Evolutionary conservation across 2,329 filamentous ascomycete genomes (phyloP).

Genomic region (Talaromyces sp.): DNA sequence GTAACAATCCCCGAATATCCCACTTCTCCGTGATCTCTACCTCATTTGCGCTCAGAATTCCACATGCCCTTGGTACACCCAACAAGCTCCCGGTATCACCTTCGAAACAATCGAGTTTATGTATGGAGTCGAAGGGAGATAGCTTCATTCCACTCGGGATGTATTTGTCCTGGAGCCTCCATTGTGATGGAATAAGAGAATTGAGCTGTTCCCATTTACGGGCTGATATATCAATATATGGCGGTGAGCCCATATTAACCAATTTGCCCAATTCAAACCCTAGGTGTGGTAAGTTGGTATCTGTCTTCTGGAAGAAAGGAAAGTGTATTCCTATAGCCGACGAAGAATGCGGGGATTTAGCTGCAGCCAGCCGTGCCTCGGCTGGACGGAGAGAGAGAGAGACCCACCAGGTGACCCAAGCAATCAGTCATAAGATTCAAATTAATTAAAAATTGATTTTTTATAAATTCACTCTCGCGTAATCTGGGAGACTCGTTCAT

Average conservation of each 20-base stretch:
- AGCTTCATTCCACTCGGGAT: slow-evolving; percentile 29
- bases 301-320: neutral
- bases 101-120: slow-evolving; percentile 25
- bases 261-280: neutral
- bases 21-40: slow-evolving; percentile 52
- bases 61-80: slow-evolving; percentile 48
- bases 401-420: neutral
- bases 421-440: neutral
- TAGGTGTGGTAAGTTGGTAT: neutral
- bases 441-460: neutral
- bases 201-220: slow-evolving; percentile 34
- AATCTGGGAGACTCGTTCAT: no score
- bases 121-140: slow-evolving; percentile 30
- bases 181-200: slow-evolving; percentile 35
- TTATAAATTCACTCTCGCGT: neutral
- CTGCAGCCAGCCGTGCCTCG: neutral
- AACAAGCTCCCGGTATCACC: slow-evolving; percentile 33
- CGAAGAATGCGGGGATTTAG: neutral
- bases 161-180: slow-evolving; percentile 27
- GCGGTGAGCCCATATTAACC: slow-evolving; percentile 13
- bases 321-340: neutral
- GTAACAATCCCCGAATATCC: slow-evolving; percentile 37
- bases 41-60: slow-evolving; percentile 47
- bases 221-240: slow-evolving; percentile 29
- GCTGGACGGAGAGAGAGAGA: neutral